Conservation (phyloP, 164 flowering plant genomes). For the Nelumbo lutea region DNA sequence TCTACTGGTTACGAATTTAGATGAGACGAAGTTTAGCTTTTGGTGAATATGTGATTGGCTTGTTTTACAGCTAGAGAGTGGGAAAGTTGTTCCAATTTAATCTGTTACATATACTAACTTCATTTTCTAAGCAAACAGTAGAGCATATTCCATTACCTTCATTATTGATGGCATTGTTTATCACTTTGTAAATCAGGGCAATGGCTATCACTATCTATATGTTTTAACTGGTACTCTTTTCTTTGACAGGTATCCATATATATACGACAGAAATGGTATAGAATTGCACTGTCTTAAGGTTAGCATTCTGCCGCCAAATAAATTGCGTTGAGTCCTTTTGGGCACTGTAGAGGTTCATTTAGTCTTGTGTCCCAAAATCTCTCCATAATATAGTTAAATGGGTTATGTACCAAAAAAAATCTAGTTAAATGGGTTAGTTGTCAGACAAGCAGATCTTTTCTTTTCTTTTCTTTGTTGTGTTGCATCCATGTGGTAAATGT, state of each 20-base stretch:
- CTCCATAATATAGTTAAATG: no score
- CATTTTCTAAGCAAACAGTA: neutral
- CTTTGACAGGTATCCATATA: conserved; percentile 66
- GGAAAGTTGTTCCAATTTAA: neutral
- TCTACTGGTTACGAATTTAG: no score
- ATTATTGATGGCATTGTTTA: neutral
- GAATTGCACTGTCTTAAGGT: conserved; percentile 89
- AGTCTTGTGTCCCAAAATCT: neutral
- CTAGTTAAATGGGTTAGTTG: neutral
- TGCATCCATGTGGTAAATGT: no score
- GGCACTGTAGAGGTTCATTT: neutral
- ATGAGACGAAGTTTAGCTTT: no score
- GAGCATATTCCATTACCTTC: no score
- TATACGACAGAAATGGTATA: conserved; percentile 62
- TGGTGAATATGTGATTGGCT: neutral
- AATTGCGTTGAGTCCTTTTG: neutral
- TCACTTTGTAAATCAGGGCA: neutral
- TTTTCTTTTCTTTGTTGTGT: neutral
- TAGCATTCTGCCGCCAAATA: conserved; percentile 14
- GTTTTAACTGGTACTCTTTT: conserved; percentile 2
- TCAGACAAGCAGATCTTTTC: neutral
- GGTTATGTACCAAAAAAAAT: neutral
- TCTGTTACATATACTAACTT: neutral
- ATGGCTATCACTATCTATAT: neutral
- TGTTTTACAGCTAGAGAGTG: neutral